These are phyloP conservation scores for Sclerotinia nivalis DNA, from an alignment of 2,329 filamentous ascomycete species.

Conservation along the genomic window DNA sequence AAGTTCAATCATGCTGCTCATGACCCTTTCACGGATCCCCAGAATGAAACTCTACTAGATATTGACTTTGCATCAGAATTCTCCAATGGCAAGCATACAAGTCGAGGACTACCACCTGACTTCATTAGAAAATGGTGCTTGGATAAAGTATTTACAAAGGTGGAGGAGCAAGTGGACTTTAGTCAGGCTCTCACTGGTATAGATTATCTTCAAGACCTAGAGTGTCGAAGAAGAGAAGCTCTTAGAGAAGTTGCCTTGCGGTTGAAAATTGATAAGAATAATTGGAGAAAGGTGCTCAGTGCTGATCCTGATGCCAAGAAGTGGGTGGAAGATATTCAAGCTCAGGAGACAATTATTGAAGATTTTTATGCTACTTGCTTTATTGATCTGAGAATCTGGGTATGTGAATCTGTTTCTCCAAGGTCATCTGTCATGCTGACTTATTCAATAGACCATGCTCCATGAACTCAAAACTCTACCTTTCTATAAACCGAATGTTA, in stretches of 20 bases:
- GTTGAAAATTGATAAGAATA: slow-evolving; percentile 31
- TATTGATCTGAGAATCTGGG: slow-evolving; percentile 38
- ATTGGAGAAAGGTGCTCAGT: slow-evolving; percentile 32
- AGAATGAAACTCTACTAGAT: slow-evolving; percentile 29
- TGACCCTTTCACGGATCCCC: slow-evolving; percentile 29
- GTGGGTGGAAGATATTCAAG: slow-evolving; percentile 35
- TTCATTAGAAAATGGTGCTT: slow-evolving; percentile 31
- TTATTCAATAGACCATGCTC: slow-evolving; percentile 33
- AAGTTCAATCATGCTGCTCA: slow-evolving; percentile 4
- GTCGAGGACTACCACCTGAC: slow-evolving; percentile 27
- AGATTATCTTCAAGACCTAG: slow-evolving; percentile 38
- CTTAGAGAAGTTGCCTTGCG: slow-evolving; percentile 32
- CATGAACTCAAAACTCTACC: slow-evolving; percentile 29
- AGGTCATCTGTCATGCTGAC: slow-evolving; percentile 9
- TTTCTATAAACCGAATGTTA: slow-evolving; percentile 32
- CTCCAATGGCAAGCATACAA: neutral
- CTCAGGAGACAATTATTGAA: slow-evolving; percentile 31
- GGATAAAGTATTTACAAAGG: slow-evolving; percentile 31
- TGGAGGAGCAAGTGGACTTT: slow-evolving; percentile 32
- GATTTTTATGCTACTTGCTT: slow-evolving; percentile 31
- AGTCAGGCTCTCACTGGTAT: slow-evolving; percentile 31
- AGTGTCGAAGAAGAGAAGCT: slow-evolving; percentile 30
- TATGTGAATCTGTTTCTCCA: slow-evolving; percentile 22
- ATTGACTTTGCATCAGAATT: slow-evolving; percentile 19
- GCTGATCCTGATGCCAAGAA: slow-evolving; percentile 29